phyloP scores from a whole-genome alignment of 768 basidiomycete species.

The Tricholomella constricta region DNA sequence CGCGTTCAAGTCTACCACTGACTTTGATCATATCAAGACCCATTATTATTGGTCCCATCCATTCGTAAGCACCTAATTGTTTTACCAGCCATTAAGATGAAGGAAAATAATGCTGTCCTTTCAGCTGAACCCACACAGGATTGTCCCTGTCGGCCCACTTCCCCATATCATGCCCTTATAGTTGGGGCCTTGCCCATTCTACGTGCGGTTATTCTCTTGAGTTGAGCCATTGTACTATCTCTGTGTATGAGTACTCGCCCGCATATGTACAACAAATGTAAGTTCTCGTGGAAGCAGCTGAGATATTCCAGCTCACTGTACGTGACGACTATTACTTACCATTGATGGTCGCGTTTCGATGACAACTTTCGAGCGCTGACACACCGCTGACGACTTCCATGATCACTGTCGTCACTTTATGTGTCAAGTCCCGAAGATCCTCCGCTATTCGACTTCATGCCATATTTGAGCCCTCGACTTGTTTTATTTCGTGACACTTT shows the following conservation, averaged over 20 bases:
- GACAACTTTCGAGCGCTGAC: no score
- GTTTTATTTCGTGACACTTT: no score
- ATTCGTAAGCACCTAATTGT: conserved; percentile 32
- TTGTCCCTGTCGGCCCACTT: conserved; percentile 74
- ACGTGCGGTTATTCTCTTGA: not conserved
- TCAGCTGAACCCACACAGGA: conserved; percentile 72
- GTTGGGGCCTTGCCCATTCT: not conserved
- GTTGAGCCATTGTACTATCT: not conserved
- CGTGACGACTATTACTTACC: no score
- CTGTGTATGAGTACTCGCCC: not conserved
- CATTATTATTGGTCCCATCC: conserved; percentile 69
- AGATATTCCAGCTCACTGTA: no score
- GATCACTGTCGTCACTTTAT: no score
- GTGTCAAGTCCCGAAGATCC: no score
- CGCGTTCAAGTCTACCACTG: conserved; percentile 83
- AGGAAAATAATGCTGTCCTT: not conserved
- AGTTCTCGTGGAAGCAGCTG: not conserved
- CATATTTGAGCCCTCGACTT: no score
- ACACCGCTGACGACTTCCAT: no score
- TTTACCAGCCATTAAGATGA: not conserved
- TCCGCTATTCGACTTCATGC: no score
- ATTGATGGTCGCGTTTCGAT: no score
- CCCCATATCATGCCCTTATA: conserved; percentile 64
- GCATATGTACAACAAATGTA: no score
- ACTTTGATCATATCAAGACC: conserved; percentile 87